Evolutionary conservation across 768 basidiomycete species (phyloP).

Genomic region (Dacryopinax spathularia): DNA sequence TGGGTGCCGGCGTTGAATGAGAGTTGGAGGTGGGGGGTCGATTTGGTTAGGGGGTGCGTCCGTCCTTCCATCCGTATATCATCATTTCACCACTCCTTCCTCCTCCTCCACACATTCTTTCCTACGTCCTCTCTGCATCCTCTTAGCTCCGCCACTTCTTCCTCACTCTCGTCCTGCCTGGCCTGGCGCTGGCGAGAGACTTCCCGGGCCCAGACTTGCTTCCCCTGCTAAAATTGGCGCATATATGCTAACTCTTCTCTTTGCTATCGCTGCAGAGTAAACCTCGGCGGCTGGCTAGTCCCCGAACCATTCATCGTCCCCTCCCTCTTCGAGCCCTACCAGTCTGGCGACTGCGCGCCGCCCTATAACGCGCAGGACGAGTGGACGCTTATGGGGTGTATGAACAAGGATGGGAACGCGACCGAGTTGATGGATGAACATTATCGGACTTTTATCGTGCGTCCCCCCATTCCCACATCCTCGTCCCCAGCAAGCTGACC

Average conservation of each 20-base stretch:
- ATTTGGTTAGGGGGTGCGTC: conserved; percentile 46
- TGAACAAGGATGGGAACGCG: conserved; percentile 52
- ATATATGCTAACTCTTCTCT: not conserved
- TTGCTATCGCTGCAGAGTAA: conserved; percentile 31
- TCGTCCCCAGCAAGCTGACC: not conserved
- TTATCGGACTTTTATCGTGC: conserved; percentile 69
- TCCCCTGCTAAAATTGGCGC: not conserved
- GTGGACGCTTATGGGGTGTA: conserved; percentile 49
- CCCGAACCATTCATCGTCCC: conserved; percentile 70
- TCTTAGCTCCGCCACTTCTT: too few species aligned
- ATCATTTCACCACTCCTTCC: too few species aligned
- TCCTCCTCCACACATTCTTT: too few species aligned
- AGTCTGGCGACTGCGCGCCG: conserved; percentile 21
- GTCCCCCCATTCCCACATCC: conserved; percentile 18
- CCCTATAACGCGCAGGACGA: conserved; percentile 35
- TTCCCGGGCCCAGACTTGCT: not conserved
- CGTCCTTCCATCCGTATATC: conserved; percentile 6
- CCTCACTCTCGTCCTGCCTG: too few species aligned
- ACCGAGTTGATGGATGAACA: conserved; percentile 56
- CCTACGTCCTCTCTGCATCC: too few species aligned
- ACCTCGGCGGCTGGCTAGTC: conserved; percentile 61
- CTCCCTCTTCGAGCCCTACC: conserved; percentile 46
- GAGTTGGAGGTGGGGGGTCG: conserved; percentile 52
- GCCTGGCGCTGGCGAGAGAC: too few species aligned
- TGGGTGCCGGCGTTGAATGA: conserved; percentile 71